A percentile compares a stretch with the other conserved stretches of the same genome.
phyloP scores from a whole-genome alignment of 1,284 basidiomycete species.

The Sanghuangporus weigelae region DNA sequence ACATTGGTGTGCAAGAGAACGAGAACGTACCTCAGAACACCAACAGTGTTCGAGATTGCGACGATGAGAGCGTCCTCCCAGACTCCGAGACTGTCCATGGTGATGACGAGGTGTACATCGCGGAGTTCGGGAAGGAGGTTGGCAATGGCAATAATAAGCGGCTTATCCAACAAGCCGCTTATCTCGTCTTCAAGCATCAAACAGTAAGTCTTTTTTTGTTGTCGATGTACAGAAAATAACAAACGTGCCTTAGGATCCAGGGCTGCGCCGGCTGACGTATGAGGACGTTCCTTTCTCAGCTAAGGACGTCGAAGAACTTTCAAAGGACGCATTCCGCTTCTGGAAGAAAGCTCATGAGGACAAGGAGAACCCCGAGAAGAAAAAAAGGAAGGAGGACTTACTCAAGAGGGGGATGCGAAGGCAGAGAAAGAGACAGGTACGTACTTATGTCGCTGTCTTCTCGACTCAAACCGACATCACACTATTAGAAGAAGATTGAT shows the following conservation, averaged over 20 bases:
- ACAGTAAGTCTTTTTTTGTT: neutral
- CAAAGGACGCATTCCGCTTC: neutral
- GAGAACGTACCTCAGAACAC: no score
- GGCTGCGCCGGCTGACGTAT: neutral
- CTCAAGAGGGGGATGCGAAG: neutral
- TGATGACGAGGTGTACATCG: no score
- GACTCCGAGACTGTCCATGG: no score
- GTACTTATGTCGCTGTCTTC: neutral
- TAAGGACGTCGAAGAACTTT: neutral
- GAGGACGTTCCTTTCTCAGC: neutral
- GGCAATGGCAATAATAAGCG: no score
- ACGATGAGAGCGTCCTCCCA: no score
- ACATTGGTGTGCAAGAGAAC: no score
- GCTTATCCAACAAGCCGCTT: neutral
- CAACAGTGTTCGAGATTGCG: no score
- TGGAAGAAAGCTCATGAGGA: neutral
- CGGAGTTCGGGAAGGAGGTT: no score
- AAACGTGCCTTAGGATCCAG: neutral
- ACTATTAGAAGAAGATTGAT: conserved; percentile 1
- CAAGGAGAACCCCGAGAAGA: neutral
- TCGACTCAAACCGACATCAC: no score
- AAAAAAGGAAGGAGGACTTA: neutral
- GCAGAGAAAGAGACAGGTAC: neutral
- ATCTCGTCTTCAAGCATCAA: neutral
- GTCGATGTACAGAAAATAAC: neutral